These are phyloP conservation scores for Fusarium hainanense DNA, from an alignment of 2,329 filamentous ascomycete genomes.

Conservation along the genomic window DNA sequence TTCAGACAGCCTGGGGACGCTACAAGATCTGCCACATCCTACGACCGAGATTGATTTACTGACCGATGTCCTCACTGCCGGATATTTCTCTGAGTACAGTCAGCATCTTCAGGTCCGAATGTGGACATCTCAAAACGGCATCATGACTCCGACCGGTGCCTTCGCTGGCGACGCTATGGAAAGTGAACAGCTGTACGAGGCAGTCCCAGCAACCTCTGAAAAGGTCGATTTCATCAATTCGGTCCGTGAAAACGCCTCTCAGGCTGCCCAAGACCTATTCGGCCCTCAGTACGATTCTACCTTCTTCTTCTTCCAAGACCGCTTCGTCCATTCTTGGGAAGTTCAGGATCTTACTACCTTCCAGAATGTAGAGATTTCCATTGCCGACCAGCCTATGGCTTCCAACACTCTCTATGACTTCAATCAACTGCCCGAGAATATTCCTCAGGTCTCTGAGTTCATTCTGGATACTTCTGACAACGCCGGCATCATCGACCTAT, in stretches of 20 bases:
- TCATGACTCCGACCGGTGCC: constrained; percentile 42
- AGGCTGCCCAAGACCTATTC: constrained; percentile 39
- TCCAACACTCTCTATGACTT: constrained; percentile 9
- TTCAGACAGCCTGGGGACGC: not conserved
- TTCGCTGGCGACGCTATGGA: constrained; percentile 6
- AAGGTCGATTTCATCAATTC: constrained; percentile 40
- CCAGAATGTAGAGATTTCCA: constrained; percentile 3
- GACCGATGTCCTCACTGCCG: constrained; percentile 35
- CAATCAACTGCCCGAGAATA: not conserved
- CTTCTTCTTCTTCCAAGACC: constrained; percentile 6
- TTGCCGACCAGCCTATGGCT: not conserved
- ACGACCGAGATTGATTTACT: constrained; percentile 48
- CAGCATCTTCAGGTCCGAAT: constrained; percentile 40
- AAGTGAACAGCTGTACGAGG: not conserved
- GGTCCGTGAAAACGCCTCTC: constrained; percentile 27
- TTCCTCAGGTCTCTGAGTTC: not conserved
- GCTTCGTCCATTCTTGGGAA: constrained; percentile 10
- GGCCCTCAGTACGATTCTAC: constrained; percentile 25
- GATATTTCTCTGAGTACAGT: constrained; percentile 41
- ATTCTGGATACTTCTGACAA: not conserved
- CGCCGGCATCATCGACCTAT: not conserved
- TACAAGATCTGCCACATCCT: constrained; percentile 27
- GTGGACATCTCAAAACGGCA: constrained; percentile 37
- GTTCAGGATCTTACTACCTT: not conserved
- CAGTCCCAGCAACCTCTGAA: constrained; percentile 14